A percentile compares a stretch with the other conserved stretches of the same genome.
These are phyloP conservation scores for Neurospora sp. DNA, from an alignment of 495 filamentous ascomycete genomes.

Conservation along the genomic window DNA sequence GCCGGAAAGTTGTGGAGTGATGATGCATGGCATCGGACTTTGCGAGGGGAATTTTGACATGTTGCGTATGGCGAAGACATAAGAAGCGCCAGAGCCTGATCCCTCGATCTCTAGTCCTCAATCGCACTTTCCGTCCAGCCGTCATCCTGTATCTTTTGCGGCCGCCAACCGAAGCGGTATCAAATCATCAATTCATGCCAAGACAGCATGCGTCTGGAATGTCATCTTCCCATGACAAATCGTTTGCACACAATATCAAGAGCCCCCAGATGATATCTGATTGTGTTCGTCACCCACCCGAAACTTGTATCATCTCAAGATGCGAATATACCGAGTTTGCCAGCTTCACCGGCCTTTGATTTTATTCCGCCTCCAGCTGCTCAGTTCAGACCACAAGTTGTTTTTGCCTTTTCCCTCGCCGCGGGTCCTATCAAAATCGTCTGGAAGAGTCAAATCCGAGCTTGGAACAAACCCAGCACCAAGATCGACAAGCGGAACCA, in stretches of 20 bases:
- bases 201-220: not conserved
- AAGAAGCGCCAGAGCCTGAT: not conserved
- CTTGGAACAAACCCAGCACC: conserved; percentile 6
- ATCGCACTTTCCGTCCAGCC: not conserved
- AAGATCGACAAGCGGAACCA: conserved; percentile 62
- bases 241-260: not conserved
- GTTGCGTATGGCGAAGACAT: not conserved
- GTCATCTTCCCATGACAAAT: not conserved
- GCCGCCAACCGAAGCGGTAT: not conserved
- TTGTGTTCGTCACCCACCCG: not conserved
- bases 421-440: not conserved
- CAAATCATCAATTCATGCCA: not conserved
- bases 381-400: not conserved
- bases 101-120: not conserved
- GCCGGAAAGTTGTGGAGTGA: not conserved
- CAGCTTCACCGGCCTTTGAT: not conserved
- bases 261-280: not conserved
- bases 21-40: not conserved
- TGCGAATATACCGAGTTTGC: not conserved
- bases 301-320: not conserved
- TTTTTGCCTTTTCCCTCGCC: not conserved
- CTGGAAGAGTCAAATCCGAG: not conserved
- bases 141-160: not conserved
- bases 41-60: not conserved
- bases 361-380: not conserved